Percentiles rank a stretch among this genome's conserved stretches.
Evolutionary conservation across 2,329 filamentous ascomycete genomes (phyloP).

Genomic region (Alternaria consortialis): DNA sequence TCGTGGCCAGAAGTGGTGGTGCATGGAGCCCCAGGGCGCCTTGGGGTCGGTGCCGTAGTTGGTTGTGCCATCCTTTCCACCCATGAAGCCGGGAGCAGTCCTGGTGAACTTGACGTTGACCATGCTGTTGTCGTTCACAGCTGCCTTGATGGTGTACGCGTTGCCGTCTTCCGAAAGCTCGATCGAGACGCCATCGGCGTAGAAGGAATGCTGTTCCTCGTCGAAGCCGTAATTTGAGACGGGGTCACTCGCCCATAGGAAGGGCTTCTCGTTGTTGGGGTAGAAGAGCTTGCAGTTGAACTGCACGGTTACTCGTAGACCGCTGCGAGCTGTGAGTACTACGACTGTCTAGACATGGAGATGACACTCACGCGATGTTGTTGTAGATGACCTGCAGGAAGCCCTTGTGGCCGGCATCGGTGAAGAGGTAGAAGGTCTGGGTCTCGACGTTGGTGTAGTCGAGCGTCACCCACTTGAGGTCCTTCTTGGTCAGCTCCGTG

Average conservation of each 20-base stretch:
- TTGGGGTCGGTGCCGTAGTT: constrained; percentile 85
- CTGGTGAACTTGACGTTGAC: constrained; percentile 87
- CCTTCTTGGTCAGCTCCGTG: constrained; percentile 78
- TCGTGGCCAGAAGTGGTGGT: constrained; percentile 93
- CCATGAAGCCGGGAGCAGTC: constrained; percentile 80
- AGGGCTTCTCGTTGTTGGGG: constrained; percentile 73
- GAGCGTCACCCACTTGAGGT: constrained; percentile 83
- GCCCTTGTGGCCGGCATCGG: constrained; percentile 77
- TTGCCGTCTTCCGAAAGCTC: constrained; percentile 86
- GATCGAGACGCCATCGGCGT: constrained; percentile 83
- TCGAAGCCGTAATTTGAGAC: constrained; percentile 84
- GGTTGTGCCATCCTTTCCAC: constrained; percentile 83
- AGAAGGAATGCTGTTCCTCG: constrained; percentile 83
- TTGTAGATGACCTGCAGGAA: constrained; percentile 96
- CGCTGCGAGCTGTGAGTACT: constrained; percentile 62
- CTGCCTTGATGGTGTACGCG: constrained; percentile 88
- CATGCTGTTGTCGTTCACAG: constrained; percentile 79
- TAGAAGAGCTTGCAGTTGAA: constrained; percentile 96
- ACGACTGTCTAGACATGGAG: neutral
- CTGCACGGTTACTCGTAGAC: constrained; percentile 88
- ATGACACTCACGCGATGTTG: constrained; percentile 79
- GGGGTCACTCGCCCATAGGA: constrained; percentile 84
- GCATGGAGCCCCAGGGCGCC: constrained; percentile 91
- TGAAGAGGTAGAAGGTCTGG: constrained; percentile 89
- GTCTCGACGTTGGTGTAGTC: constrained; percentile 92